Conservation (phyloP, 768 basidiomycete genomes). For the Trametes elegans region DNA sequence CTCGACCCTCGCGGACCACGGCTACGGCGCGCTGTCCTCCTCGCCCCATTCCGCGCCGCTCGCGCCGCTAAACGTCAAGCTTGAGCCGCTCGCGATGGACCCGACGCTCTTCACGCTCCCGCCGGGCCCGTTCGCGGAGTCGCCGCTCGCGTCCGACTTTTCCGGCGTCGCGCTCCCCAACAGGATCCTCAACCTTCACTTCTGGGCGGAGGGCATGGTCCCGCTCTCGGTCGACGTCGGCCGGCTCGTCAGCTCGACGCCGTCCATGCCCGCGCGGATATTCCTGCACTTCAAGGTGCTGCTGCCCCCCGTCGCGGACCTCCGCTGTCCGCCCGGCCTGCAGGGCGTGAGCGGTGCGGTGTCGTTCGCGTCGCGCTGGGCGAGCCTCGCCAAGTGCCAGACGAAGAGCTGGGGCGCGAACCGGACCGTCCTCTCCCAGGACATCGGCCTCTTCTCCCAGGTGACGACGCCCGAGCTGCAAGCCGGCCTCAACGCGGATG, state of each 20-base stretch:
- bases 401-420: slow-evolving; percentile 54
- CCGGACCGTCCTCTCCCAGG: slow-evolving; percentile 50
- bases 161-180: slow-evolving; percentile 31
- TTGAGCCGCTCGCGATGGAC: slow-evolving; percentile 29
- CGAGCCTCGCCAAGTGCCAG: slow-evolving; percentile 55
- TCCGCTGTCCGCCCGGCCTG: slow-evolving; percentile 50
- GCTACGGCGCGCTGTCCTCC: slow-evolving; percentile 9
- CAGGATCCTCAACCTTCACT: slow-evolving; percentile 41
- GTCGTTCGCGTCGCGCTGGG: slow-evolving; percentile 53
- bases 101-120: slow-evolving; percentile 27
- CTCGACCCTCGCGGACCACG: slow-evolving; percentile 9
- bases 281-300: slow-evolving; percentile 55
- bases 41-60: slow-evolving; percentile 14
- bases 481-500: slow-evolving; percentile 33
- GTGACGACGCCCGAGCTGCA: slow-evolving; percentile 30
- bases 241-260: slow-evolving; percentile 39
- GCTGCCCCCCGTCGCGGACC: slow-evolving; percentile 54
- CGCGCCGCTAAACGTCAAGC: slow-evolving; percentile 22
- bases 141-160: slow-evolving; percentile 13
- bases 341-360: slow-evolving; percentile 64
- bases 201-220: slow-evolving; percentile 71
- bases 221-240: slow-evolving; percentile 60
- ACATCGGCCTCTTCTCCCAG: slow-evolving; percentile 48
- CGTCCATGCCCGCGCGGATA: slow-evolving; percentile 39
- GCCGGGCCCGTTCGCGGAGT: slow-evolving; percentile 10